phyloP scores from a whole-genome alignment of 1,284 basidiomycete species.

The Irpex sp. region DNA sequence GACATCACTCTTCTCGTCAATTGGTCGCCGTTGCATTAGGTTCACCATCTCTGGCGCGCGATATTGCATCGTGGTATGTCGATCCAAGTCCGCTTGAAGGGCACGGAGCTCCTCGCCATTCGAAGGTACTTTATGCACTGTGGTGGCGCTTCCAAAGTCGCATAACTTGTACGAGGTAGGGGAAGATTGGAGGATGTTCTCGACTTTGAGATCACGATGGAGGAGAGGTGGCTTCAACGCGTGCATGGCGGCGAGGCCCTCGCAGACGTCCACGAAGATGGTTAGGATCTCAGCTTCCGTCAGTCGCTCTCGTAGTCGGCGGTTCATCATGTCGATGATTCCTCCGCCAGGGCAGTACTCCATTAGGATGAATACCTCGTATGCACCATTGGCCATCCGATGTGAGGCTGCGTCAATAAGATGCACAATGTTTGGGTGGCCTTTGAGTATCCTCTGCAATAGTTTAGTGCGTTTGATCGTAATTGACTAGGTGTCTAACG shows the following conservation, averaged over 20 bases:
- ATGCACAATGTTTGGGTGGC: slow-evolving; percentile 91
- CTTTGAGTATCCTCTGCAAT: slow-evolving; percentile 75
- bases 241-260: slow-evolving; percentile 93
- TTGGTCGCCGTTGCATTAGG: slow-evolving; percentile 75
- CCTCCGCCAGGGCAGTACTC: slow-evolving; percentile 95
- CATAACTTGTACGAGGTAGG: slow-evolving; percentile 89
- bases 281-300: slow-evolving; percentile 95
- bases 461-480: background rate
- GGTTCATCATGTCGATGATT: slow-evolving; percentile 99
- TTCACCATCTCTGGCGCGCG: slow-evolving; percentile 99
- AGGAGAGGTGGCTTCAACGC: slow-evolving; percentile 85
- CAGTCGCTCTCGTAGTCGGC: slow-evolving; percentile 87
- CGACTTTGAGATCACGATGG: slow-evolving; percentile 98
- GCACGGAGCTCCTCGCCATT: slow-evolving; percentile 80
- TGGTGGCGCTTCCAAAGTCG: slow-evolving; percentile 94
- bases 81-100: slow-evolving; percentile 90
- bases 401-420: slow-evolving; percentile 94
- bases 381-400: slow-evolving; percentile 75
- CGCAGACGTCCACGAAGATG: slow-evolving; percentile 95
- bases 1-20: slow-evolving; percentile 88
- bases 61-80: slow-evolving; percentile 94
- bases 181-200: slow-evolving; percentile 90
- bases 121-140: slow-evolving; percentile 70
- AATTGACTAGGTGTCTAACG: slow-evolving; percentile 28
- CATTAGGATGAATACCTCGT: slow-evolving; percentile 99